These are phyloP conservation scores for Aureobasidium sp. DNA, from an alignment of 2,329 filamentous ascomycete species.

Conservation along the genomic window DNA sequence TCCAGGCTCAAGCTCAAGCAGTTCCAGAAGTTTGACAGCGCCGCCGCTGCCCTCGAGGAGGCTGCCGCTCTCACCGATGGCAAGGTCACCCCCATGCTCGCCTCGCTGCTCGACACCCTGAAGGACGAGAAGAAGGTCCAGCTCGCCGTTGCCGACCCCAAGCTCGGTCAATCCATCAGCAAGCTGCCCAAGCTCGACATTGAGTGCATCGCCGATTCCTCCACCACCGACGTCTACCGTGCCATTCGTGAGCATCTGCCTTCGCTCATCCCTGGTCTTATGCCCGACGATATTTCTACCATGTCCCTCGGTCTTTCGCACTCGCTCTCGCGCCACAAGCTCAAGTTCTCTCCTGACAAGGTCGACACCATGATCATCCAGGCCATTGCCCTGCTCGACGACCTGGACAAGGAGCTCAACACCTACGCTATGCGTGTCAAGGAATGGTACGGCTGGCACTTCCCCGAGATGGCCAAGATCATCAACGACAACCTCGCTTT, in stretches of 20 bases:
- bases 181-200: slow-evolving; percentile 85
- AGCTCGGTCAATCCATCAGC: slow-evolving; percentile 83
- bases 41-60: slow-evolving; percentile 82
- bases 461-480: slow-evolving; percentile 95
- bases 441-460: slow-evolving; percentile 99
- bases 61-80: slow-evolving; percentile 82
- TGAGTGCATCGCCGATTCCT: slow-evolving; percentile 72
- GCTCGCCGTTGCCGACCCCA: slow-evolving; percentile 86
- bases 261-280: slow-evolving; percentile 81
- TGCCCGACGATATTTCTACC: slow-evolving; percentile 78
- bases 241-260: slow-evolving; percentile 86
- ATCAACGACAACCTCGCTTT: slow-evolving; percentile 96
- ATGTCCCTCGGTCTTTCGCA: slow-evolving; percentile 96
- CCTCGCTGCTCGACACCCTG: slow-evolving; percentile 74
- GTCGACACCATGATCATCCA: slow-evolving; percentile 99
- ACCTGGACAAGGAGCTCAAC: slow-evolving; percentile 97
- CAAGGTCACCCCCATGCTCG: slow-evolving; percentile 76
- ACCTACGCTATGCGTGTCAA: slow-evolving; percentile 98
- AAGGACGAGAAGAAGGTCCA: slow-evolving; percentile 98
- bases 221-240: slow-evolving; percentile 83
- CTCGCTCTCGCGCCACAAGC: slow-evolving; percentile 92
- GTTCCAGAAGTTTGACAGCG: slow-evolving; percentile 95
- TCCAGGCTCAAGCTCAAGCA: slow-evolving; percentile 76
- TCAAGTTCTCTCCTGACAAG: slow-evolving; percentile 98
- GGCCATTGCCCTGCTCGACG: slow-evolving; percentile 86